Base-by-base conservation (phyloP, 805 yeast genomes). In the Wickerhamiella azymoides region DNA sequence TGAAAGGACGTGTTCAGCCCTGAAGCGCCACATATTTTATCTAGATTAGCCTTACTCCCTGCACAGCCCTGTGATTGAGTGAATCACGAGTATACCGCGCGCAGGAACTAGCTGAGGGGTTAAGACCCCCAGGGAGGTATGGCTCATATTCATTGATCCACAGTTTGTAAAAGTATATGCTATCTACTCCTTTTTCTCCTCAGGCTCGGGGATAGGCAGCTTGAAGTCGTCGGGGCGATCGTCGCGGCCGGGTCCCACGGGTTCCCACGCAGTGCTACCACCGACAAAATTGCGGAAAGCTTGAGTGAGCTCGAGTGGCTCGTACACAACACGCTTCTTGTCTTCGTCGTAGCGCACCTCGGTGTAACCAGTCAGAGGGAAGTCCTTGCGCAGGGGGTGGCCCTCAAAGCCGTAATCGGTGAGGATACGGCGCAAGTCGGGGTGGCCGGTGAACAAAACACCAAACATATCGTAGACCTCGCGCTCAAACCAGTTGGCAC, bases 371-470 rank as follows among this genome's bases (percentile, higher is more conserved):
- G 92, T 81, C 37, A 89, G 79, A 55, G 94, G 94, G 80, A 84
- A 84, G 65, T 84, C 94, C 64, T 84, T 84, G 65, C 94, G 76
- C 61, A 84, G 72, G 11, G 94, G 94, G 61, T 84, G 92, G 45
- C 94, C 94, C 65, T 83, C 93, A 57, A 84, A 84, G 18, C 94
- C 94, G 63, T 84, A 84, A 65, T 84, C 94, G 47, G 94, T 84
- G 77, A 84, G 74, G 63, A 84, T 83, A 67, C 94, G 73, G 67
- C 94, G 77, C 60, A 84, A 70, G 64, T 84, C 94, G 5, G 94
- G 94, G 64, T 84, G 94, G 49, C 80, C 84, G 64, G 81, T 89
- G 59, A 84, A 84, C 65, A 83, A 83, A 49, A 84, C 75, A 37
- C 94, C 94, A 61, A 74, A 84, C 74, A 84, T 69, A 62, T 84